Evolutionary conservation across 2,329 filamentous ascomycete genomes (phyloP), one percentile per base, ranked within the genome.

Genomic region (Xylariales sp.): DNA sequence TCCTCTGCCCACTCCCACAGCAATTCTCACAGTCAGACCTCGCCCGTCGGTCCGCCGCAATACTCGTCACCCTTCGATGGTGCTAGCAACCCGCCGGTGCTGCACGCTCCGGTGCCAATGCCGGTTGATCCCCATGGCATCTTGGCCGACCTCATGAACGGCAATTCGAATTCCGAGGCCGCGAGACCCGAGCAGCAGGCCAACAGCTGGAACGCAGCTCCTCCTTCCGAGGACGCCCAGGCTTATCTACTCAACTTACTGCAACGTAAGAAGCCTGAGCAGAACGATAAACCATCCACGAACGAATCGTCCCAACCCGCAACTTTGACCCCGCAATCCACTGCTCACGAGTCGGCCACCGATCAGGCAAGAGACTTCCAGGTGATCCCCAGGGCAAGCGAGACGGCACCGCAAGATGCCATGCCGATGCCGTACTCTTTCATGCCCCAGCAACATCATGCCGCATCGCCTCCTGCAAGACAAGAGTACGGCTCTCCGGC

Each of bases 191-290:
- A 68, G 38, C 47, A 51, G 45, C 58, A 57, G 49, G 48, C 48
- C 19, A 44, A 51, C n/a, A 49, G 55, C 28, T 76, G 74, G 64
- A 69, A 63, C 48, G 63, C 69, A 19, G 68, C 68, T 24, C 38
- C 38, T 31, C 76, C 79, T 40, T 66, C 76, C 16, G 74, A 80
- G 34, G 84, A 88, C 60, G 87, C 89, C 4, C 86, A 94, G 62
- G 83, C 91, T 49, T 86, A 93, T 57, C 73, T 98, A 35, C 79
- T 97, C 47, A 85, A 88, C 53, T 73, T 97, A 44, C 76, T 98
- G 49, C 93, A 89, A 56, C 82, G 85, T 36, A 82, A 86, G 39
- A 89, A 84, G 65, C 79, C 80, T 10, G 70, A 73, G 44, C 79
- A 83, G 60, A 70, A 66, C 35, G 76, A 81, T 34, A 65, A 66